Base-by-base conservation (phyloP, 2,329 filamentous ascomycete species). In the Sporothrix brunneoviolacea region DNA sequence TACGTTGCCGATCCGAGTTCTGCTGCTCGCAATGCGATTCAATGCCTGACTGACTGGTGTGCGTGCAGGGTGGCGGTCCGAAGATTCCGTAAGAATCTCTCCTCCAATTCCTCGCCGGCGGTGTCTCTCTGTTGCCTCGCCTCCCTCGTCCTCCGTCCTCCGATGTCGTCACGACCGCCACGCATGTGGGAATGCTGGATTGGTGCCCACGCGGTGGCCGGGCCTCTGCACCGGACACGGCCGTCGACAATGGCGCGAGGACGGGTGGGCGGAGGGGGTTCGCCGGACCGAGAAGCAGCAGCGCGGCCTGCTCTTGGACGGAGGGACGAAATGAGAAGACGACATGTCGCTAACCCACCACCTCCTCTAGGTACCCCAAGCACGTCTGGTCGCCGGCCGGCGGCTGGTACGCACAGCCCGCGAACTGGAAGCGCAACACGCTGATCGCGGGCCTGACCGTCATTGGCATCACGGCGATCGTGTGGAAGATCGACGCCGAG, bases 341-440 rank as follows among this genome's bases (percentile, higher is more conserved):
- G n/a, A n/a, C n/a, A n/a, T n/a, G n/a, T n/a, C n/a, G n/a, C n/a
- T n/a, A n/a, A n/a, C n/a, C n/a, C 36, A 32, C 43, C 45, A 4
- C 24, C 5, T 27, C 30, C 32, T 13, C 9, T 19, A 95, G 89
- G 65, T 95, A 95, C 73, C 91, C 90, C 69, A 96, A 95, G 79
- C 91, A 98, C 78, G 89, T 98, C 79, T 98, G 93, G 93, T 97
- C 93, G 65, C 93, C 93, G 55, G 78, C 91, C 58, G 93, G 93
- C 79, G 93, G 93, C 71, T 98, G 93, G 93, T 98, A 98, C 72
- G 75, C 85, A 49, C 91, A 95, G 68, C 93, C 93, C 48, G 76
- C 80, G 60, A 98, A 98, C 78, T 98, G 93, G 93, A 93, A 86
- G 69, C 73, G 75, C 63, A 98, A 98, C 76, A 98, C 93, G 9